Conservation (phyloP, 106 monocot genomes). For the Platanthera guangdongensis region DNA sequence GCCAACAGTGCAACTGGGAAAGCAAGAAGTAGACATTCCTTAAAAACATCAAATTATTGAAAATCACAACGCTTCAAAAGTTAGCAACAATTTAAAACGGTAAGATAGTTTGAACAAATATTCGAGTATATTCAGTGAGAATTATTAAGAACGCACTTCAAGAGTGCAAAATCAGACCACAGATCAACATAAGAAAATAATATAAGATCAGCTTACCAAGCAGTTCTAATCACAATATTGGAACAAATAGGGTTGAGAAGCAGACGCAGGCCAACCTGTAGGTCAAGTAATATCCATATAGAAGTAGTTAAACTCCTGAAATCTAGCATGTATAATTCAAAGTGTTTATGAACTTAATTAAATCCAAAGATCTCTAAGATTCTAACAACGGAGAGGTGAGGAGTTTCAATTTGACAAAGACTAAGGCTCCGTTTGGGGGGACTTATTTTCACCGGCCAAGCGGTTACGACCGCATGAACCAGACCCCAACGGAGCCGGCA, state of each 20-base stretch:
- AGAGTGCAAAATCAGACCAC: neutral
- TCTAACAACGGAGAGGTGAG: neutral
- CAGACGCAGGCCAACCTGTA: constrained; percentile 67
- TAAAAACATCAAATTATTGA: constrained; percentile 1
- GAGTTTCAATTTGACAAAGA: neutral
- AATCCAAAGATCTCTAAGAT: neutral
- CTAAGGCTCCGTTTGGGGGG: no score
- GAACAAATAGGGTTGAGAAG: constrained; percentile 54
- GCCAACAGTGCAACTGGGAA: constrained; percentile 81
- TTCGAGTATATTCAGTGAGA: neutral
- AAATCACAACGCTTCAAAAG: neutral
- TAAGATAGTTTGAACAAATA: neutral
- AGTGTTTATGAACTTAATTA: neutral
- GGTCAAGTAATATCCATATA: constrained; percentile 1
- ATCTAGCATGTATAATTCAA: neutral
- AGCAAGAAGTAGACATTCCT: constrained; percentile 2
- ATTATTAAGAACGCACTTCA: neutral
- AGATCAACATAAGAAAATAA: neutral
- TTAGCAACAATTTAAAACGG: neutral
- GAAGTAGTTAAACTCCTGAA: neutral
- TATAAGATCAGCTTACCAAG: constrained; percentile 44
- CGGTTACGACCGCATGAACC: no score
- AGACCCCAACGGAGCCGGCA: no score
- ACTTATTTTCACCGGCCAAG: no score
- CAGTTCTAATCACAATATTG: constrained; percentile 64